Base-by-base conservation (phyloP, 2,329 filamentous ascomycete genomes). In the Xylariaceae sp. region DNA sequence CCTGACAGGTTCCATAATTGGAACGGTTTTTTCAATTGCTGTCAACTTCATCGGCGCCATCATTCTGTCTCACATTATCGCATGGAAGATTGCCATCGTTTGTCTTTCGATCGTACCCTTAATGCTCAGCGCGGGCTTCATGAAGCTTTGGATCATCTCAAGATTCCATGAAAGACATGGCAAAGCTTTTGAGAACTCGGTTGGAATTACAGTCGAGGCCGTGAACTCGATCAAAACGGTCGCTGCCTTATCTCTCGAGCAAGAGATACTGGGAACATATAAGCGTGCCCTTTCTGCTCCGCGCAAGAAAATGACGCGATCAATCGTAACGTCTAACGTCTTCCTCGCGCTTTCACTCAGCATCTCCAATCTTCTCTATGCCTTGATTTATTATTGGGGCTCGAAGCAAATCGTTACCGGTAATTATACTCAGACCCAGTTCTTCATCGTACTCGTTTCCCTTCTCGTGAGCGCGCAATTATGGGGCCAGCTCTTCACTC, bases 381-480 rank as follows among this genome's bases (percentile, higher is more conserved):
- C 85, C 0, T 76, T 91, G 43, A 83, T 85, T 1, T 90, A 88
- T 64, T 91, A 85, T 84, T 91, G 86, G 85, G 86, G 86, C 3
- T 76, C 85, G 0, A 83, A 79, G 55, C 79, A 82, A 51, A 86
- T 90, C 48, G 76, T 82, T 41, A 72, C 75, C 34, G 85, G 85
- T 4, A 68, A 79, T 45, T 85, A 85, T 54, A 72, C 68, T 3
- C 77, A 77, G 35, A 79, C 82, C 23, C 76, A 85, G n/a, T 90
- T 89, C 67, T 82, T 90, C 62, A 85, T 87, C 55, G 83, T 90
- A 6, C 72, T 88, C 4, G 74, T 86, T 5, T 76, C 85, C 4
- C 77, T 91, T 55, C 74, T 91, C 1, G 80, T 89, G 32, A 84
- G 82, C 45, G 85, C 86, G 0, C 82, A 87, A 61, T 72, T 85